Evolutionary conservation across 495 filamentous ascomycete genomes (phyloP).

Genomic region (Rostrohypoxylon terebratum): DNA sequence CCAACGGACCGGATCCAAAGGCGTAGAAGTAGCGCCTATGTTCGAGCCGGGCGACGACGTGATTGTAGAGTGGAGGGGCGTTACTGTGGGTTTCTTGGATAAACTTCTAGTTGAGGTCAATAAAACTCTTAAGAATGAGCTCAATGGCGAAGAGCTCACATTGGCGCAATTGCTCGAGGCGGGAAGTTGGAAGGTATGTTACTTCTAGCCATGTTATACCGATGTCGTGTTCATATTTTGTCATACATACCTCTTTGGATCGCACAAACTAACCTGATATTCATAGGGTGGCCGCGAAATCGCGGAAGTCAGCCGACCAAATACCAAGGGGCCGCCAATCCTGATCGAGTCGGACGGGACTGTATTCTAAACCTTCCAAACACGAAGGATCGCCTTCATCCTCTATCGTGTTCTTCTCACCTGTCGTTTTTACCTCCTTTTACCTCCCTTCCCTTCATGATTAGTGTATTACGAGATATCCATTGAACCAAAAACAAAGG

Average conservation of each 20-base stretch:
- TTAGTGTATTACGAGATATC: conserved; percentile 17
- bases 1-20: conserved; percentile 77
- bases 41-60: conserved; percentile 85
- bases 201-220: neutral
- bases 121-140: conserved; percentile 60
- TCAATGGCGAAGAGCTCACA: conserved; percentile 68
- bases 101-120: conserved; percentile 80
- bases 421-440: conserved; percentile 20
- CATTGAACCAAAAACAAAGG: conserved; percentile 13
- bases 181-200: conserved; percentile 91
- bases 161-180: conserved; percentile 87
- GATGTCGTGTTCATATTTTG: neutral
- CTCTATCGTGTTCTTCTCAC: conserved; percentile 13
- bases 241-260: neutral
- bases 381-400: neutral
- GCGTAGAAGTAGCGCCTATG: conserved; percentile 76
- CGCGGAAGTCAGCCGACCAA: conserved; percentile 93
- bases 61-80: conserved; percentile 87
- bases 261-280: conserved; percentile 44
- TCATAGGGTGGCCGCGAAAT: conserved; percentile 91
- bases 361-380: conserved; percentile 76
- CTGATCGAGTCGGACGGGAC: conserved; percentile 97
- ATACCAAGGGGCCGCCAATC: conserved; percentile 96
- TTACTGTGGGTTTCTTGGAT: conserved; percentile 88
- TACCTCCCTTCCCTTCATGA: conserved; percentile 13